Base-by-base conservation (phyloP, 73 alveolate species). In the Stentor roeselii region DNA sequence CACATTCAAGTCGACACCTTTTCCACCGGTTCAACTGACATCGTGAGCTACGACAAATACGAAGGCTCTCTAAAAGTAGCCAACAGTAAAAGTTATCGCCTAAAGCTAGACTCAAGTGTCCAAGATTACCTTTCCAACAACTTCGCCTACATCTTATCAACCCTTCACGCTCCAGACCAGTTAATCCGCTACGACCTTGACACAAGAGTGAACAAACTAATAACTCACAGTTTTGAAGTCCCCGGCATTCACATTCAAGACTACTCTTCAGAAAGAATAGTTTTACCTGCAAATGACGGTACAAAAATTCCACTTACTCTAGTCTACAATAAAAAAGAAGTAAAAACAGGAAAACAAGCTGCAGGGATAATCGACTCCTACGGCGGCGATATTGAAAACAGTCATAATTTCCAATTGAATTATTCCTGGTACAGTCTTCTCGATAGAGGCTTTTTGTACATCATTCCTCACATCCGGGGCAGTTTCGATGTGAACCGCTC, bases 141-240 rank as follows among this genome's bases (percentile, higher is more conserved):
- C 6, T 76, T 39, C 67, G 39, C n/a, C 6, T 41, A 76, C 2
- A 39, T 14, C 11, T 38, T 76, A 21, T 76, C 84, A 39, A 76
- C 84, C n/a, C 67, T 76, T n/a, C 84, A 76, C 39, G 21, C 60
- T 76, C 84, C 84, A 21, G 59, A 76, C 14, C 27, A 76, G 39
- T 14, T 76, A 15, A 0, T 76, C 34, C n/a, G n/a, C 6, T 76
- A 39, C 37, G n/a, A 41, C 37, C 67, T 76, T 14, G 39, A 76
- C 34, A 21, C 84, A 39, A 39, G 39, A 39, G 39, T 41, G 30
- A 37, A 76, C n/a, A 40, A 76, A 41, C 2, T 76, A n/a, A 34
- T 76, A 6, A 32, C 14, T 35, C 37, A 15, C n/a, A 40, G 39
- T 15, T 30, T 36, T 32, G 35, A 34, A 15, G 0, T 76, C 32